Evolutionary conservation across 176 grass and related monocot species (phyloP).

Genomic region (Canna indica): DNA sequence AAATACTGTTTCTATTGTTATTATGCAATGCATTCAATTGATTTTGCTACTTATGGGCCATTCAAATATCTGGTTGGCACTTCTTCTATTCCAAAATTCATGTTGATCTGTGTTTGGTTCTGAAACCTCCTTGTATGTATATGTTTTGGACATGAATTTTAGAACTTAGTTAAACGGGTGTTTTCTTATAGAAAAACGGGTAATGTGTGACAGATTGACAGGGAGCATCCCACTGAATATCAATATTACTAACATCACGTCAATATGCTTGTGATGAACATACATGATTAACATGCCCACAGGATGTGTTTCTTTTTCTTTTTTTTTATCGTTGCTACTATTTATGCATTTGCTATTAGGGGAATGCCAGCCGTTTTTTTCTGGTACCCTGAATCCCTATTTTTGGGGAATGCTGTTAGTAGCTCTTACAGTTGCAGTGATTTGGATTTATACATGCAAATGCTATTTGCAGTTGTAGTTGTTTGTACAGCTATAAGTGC

Average conservation of each 20-base stretch:
- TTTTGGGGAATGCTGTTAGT: too few species aligned
- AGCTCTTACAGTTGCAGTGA: too few species aligned
- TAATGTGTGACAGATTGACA: not conserved
- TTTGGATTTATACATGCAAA: too few species aligned
- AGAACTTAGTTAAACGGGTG: not conserved
- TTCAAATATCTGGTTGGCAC: not conserved
- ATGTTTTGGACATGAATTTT: not conserved
- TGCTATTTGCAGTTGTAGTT: too few species aligned
- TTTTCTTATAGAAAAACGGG: not conserved
- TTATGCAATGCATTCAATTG: not conserved
- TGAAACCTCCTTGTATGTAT: not conserved
- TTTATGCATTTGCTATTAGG: too few species aligned
- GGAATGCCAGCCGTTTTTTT: too few species aligned
- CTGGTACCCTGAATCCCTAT: too few species aligned
- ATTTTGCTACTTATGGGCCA: not conserved
- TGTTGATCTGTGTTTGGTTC: too few species aligned
- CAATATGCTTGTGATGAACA: not conserved
- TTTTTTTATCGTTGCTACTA: too few species aligned
- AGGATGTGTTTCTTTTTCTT: too few species aligned
- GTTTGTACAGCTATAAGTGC: too few species aligned
- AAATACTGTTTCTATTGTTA: not conserved
- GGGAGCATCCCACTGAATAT: not conserved
- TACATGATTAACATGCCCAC: too few species aligned
- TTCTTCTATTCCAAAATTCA: not conserved
- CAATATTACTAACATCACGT: not conserved